Evolutionary conservation across 176 grass and related monocot species (phyloP).

Genomic region (Chrysopogon serrulatus): DNA sequence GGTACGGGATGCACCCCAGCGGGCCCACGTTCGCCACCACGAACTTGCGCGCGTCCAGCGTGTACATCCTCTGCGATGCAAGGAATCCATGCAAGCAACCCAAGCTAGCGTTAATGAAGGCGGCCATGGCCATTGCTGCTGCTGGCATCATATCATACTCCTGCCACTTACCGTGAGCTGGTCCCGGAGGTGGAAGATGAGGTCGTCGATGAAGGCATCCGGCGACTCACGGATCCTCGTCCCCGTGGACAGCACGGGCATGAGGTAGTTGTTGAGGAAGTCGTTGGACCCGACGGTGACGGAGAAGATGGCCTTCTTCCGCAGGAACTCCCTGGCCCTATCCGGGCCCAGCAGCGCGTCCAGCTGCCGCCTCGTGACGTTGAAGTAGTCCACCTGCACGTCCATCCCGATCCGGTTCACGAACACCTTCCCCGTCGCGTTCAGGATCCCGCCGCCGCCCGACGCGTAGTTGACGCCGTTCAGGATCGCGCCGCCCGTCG

Average conservation of each 20-base stretch:
- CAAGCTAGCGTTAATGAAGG: no score
- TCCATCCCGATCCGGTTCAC: conserved; percentile 94
- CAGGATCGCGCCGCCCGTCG: conserved; percentile 51
- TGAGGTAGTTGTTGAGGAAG: conserved; percentile 97
- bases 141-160: no score
- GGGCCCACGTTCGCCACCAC: conserved; percentile 88
- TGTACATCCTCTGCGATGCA: conserved; percentile 75
- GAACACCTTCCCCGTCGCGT: conserved; percentile 67
- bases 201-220: conserved; percentile 56
- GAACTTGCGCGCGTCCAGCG: conserved; percentile 77
- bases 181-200: conserved; percentile 59
- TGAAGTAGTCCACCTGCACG: conserved; percentile 94
- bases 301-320: conserved; percentile 70
- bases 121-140: no score
- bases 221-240: conserved; percentile 57
- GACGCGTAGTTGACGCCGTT: conserved; percentile 96
- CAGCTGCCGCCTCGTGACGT: conserved; percentile 55
- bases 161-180: conserved; percentile 77
- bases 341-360: conserved; percentile 52
- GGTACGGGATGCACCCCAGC: conserved; percentile 96
- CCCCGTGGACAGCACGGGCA: conserved; percentile 63
- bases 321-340: conserved; percentile 38
- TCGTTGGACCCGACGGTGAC: conserved; percentile 87
- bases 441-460: conserved; percentile 84
- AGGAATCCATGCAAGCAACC: no score